Percentiles rank a stretch among this genome's conserved stretches.
Conservation (phyloP, 179 eudicot species). For the Monotropa hypopitys region DNA sequence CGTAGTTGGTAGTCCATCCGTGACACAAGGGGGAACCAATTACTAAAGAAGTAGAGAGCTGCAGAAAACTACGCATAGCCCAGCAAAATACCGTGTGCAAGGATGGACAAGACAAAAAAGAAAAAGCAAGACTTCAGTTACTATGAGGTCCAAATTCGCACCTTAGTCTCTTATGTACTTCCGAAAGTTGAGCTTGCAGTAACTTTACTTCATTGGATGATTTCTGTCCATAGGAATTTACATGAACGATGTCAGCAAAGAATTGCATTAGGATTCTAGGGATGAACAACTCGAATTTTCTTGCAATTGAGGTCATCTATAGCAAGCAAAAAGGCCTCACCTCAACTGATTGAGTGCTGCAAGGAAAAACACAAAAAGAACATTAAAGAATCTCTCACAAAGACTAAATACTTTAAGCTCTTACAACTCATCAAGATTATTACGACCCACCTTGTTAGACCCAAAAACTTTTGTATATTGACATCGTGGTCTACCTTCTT, state of each 20-base stretch:
- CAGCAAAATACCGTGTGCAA: neutral
- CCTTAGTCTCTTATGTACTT: constrained; percentile 62
- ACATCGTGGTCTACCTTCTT: constrained; percentile 94
- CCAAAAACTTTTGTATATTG: constrained; percentile 66
- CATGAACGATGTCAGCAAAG: neutral
- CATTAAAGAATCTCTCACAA: constrained; percentile 17
- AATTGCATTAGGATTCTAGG: neutral
- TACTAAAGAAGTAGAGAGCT: neutral
- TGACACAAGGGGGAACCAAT: neutral
- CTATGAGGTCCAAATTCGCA: constrained; percentile 19
- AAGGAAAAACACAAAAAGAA: constrained; percentile 19
- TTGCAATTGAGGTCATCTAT: neutral
- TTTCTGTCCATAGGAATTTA: constrained; percentile 33
- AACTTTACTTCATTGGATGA: constrained; percentile 39
- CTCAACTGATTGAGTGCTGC: constrained; percentile 78
- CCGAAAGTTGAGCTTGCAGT: constrained; percentile 53
- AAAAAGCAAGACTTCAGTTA: constrained; percentile 5
- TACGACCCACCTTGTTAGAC: constrained; percentile 53
- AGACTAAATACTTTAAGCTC: neutral
- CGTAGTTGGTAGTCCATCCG: too few relatives aligned
- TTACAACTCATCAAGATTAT: neutral
- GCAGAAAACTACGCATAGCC: neutral
- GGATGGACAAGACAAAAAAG: neutral
- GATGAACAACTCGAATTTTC: neutral
- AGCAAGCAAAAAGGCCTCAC: constrained; percentile 21